Evolutionary conservation across 2,329 filamentous ascomycete species (phyloP), one percentile per base, ranked within the genome.

Genomic region (Colletotrichum theobromicola): DNA sequence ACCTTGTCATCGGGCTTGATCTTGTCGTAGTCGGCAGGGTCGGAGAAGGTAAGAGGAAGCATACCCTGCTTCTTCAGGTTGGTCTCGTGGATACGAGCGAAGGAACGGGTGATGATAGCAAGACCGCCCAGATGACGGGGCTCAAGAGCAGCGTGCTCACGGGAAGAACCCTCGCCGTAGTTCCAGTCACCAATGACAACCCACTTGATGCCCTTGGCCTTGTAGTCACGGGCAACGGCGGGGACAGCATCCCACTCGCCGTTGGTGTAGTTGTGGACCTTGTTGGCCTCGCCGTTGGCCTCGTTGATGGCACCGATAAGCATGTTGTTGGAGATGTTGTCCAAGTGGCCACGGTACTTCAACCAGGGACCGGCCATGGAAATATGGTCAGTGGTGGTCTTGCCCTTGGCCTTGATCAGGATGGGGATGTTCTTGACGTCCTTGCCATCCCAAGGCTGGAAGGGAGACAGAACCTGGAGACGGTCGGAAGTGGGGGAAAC

Each of bases 41-140:
- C 93, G 73, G 92, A 87, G 89, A 99, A 99, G 81, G 96, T 98
- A 78, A 99, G 91, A 82, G 97, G 97, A 88, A 99, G 94, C 96
- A 99, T 98, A 88, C 97, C 97, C 92, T 99, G 97, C 94, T 99
- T 99, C 95, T 99, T 99, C 90, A 99, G 88, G 92, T 99, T 99
- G 90, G 97, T 99, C 91, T 99, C 97, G 91, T 99, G 97, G 84
- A 99, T 99, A 94, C 97, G 97, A 82, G 97, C 97, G 84, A 99
- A 99, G 78, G 92, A 95, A 84, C 95, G 94, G 83, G 94, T 96
- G 85, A 99, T 97, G 89, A 99, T 98, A 82, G 96, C 97, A 82
- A 98, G 92, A 86, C 96, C 97, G 83, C 97, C 97, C 78, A 99
- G 93, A 89, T 98, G 96, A 85, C 97, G 93, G 84, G 97, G 97